phyloP scores from a whole-genome alignment of 257 asterid genomes.

The Solanum piurae region DNA sequence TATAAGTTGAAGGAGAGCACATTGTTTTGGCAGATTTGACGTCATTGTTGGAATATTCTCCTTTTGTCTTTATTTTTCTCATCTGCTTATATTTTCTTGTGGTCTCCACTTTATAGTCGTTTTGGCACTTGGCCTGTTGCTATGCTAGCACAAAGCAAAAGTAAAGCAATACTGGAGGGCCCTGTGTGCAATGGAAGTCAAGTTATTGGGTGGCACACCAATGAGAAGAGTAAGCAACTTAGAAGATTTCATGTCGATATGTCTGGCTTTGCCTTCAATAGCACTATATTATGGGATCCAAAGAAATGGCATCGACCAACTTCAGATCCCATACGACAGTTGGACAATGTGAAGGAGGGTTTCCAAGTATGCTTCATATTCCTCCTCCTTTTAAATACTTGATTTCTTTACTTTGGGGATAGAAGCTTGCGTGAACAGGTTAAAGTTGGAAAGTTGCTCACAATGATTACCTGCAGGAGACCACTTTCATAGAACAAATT shows the following conservation, averaged over 20 bases:
- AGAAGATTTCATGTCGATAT: conserved; percentile 94
- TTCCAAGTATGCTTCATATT: conserved; percentile 52
- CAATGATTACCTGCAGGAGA: conserved; percentile 46
- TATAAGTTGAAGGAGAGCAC: neutral
- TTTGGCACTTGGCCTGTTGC: conserved; percentile 99
- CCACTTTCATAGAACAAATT: conserved; percentile 79
- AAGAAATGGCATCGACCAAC: conserved; percentile 73
- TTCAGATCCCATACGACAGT: conserved; percentile 62
- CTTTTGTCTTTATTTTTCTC: neutral
- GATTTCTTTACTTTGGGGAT: neutral
- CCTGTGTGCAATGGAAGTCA: conserved; percentile 87
- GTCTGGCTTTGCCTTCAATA: conserved; percentile 98
- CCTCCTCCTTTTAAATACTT: neutral
- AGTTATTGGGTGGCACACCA: conserved; percentile 97
- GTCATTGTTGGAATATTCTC: neutral
- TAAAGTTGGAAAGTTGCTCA: neutral
- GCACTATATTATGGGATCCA: conserved; percentile 91
- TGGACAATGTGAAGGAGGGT: conserved; percentile 85
- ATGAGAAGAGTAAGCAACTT: conserved; percentile 80
- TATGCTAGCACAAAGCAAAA: conserved; percentile 79
- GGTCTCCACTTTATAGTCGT: conserved; percentile 39
- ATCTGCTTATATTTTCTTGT: neutral
- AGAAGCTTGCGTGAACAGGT: neutral
- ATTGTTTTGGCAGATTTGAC: neutral
- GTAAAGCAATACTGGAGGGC: conserved; percentile 74